These are phyloP conservation scores for Staphylotrichum tortipilum DNA, from an alignment of 495 filamentous ascomycete species.

Conservation along the genomic window DNA sequence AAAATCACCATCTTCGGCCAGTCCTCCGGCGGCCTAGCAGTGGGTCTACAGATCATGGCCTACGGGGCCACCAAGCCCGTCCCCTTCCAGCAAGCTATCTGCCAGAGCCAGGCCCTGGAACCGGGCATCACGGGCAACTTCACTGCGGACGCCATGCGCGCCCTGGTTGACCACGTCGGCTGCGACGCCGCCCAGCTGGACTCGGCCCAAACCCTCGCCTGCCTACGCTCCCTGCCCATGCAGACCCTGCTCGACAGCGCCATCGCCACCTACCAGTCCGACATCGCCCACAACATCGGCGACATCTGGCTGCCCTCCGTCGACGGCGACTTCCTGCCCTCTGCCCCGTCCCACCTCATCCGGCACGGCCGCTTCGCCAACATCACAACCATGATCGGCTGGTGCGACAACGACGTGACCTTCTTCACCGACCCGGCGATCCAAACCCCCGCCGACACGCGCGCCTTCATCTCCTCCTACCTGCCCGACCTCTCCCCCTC, in stretches of 20 bases:
- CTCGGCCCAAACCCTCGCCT: not conserved
- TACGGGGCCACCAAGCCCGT: not conserved
- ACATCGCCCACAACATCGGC: not conserved
- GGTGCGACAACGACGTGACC: not conserved
- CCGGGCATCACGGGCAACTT: not conserved
- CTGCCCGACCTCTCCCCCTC: not conserved
- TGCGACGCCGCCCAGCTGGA: not conserved
- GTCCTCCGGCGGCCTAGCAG: constrained; percentile 33
- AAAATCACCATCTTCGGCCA: constrained; percentile 50
- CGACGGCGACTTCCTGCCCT: not conserved
- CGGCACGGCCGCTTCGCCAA: not conserved
- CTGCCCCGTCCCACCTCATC: not conserved
- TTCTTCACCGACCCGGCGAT: not conserved
- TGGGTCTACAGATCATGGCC: not conserved
- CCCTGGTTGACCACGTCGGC: not conserved
- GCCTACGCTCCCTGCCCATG: not conserved
- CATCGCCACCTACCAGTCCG: not conserved
- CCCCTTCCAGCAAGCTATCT: not conserved
- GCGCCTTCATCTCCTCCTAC: not conserved
- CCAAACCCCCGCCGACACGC: not conserved
- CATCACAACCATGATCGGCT: not conserved
- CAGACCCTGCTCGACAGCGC: not conserved
- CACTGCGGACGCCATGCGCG: not conserved
- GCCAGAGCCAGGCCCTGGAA: not conserved
- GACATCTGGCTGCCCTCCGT: not conserved